A percentile compares a stretch with the other conserved stretches of the same genome.
These are phyloP conservation scores for Penicillium aurantiogriseum DNA, from an alignment of 2,329 filamentous ascomycete genomes.

Conservation along the genomic window DNA sequence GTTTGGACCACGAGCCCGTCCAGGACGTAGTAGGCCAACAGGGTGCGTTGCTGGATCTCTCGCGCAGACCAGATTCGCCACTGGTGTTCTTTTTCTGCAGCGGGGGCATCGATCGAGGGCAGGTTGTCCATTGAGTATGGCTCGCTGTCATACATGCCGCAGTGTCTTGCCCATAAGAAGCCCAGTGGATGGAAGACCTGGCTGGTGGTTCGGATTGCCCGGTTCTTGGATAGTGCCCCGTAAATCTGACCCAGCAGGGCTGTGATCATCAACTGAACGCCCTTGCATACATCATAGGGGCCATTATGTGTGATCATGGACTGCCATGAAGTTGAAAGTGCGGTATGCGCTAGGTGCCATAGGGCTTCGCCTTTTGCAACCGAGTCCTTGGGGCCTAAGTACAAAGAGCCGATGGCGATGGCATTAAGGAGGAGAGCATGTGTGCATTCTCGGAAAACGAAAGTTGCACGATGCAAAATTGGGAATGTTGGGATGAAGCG, in stretches of 20 bases:
- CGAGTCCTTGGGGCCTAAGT: conserved; percentile 45
- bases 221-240: conserved; percentile 45
- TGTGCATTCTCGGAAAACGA: conserved; percentile 46
- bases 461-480: conserved; percentile 46
- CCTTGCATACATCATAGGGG: conserved; percentile 45
- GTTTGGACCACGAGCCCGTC: conserved; percentile 48
- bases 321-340: conserved; percentile 49
- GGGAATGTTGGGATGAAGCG: conserved; percentile 49
- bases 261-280: conserved; percentile 46
- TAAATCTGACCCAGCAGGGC: conserved; percentile 47
- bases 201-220: conserved; percentile 44
- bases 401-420: conserved; percentile 48
- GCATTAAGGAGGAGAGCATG: conserved; percentile 47
- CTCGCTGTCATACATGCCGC: conserved; percentile 43
- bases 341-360: conserved; percentile 47
- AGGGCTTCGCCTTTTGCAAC: conserved; percentile 46
- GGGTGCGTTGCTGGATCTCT: conserved; percentile 46
- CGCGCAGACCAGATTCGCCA: conserved; percentile 46
- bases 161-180: conserved; percentile 49
- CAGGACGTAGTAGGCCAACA: conserved; percentile 47
- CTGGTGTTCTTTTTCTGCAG: conserved; percentile 39
- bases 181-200: conserved; percentile 47
- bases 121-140: conserved; percentile 35
- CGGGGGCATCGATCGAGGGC: conserved; percentile 33
- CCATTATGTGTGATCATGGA: conserved; percentile 45